These are phyloP conservation scores for Turritis glabra DNA, from an alignment of 345 rosid species.

Conservation along the genomic window DNA sequence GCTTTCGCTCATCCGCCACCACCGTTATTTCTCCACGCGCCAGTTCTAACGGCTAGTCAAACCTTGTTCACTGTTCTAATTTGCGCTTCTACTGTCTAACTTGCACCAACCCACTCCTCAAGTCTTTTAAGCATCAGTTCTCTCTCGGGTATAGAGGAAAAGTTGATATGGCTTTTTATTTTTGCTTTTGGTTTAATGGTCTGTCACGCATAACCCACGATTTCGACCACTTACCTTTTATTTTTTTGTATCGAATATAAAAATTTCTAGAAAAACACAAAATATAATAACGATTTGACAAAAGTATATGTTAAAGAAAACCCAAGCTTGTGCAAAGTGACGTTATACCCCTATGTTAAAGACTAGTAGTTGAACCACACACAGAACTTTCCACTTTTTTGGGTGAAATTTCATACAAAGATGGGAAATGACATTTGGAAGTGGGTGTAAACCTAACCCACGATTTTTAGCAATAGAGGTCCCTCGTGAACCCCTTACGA, in stretches of 20 bases:
- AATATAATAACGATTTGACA: conserved; percentile 1
- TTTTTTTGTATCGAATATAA: conserved; percentile 9
- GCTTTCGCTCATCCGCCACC: conserved; percentile 37
- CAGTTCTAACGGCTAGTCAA: conserved; percentile 34
- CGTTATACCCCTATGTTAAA: conserved; percentile 23
- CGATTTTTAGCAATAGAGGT: conserved; percentile 32
- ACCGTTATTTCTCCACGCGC: conserved; percentile 21
- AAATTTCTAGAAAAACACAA: conserved; percentile 3
- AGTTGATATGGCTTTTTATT: conserved; percentile 15
- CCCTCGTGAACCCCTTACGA: conserved; percentile 34
- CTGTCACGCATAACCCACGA: conserved; percentile 41
- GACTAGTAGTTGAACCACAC: conserved; percentile 37
- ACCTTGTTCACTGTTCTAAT: background rate
- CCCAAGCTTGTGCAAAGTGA: conserved; percentile 28
- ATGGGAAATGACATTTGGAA: conserved; percentile 35
- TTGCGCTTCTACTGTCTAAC: conserved; percentile 10
- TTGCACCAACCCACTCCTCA: conserved; percentile 27
- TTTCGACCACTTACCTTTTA: conserved; percentile 24
- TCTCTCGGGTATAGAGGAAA: conserved; percentile 33
- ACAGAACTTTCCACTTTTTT: conserved; percentile 20
- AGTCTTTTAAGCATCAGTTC: conserved; percentile 19
- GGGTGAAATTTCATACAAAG: conserved; percentile 29
- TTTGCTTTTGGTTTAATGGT: conserved; percentile 36
- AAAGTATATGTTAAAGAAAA: conserved; percentile 2
- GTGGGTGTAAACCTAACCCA: conserved; percentile 41